Percentiles rank a stretch among this genome's conserved stretches.
Conservation (phyloP, 2,329 filamentous ascomycete species). For the Cytospora piceae region DNA sequence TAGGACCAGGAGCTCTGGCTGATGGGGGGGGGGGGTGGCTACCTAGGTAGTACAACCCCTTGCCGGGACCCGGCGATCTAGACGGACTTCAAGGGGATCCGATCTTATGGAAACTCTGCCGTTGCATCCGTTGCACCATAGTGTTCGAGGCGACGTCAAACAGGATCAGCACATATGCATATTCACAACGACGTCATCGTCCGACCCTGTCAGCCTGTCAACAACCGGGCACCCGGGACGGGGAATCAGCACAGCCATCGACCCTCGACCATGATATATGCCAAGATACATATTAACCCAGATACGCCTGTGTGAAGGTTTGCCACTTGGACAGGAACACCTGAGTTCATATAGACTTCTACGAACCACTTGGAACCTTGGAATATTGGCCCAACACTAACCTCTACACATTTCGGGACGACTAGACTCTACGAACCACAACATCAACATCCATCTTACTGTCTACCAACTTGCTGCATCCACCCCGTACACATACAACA, state of each 20-base stretch:
- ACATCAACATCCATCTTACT: neutral
- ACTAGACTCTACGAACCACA: neutral
- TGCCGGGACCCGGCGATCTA: neutral
- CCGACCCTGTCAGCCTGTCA: neutral
- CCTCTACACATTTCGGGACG: neutral
- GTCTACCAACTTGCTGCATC: neutral
- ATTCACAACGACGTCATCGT: neutral
- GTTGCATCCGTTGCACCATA: neutral
- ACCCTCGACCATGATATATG: neutral
- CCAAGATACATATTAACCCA: conserved; percentile 16
- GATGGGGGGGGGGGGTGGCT: no score
- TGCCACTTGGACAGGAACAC: neutral
- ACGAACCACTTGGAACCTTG: neutral
- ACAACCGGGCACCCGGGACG: neutral
- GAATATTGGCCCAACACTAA: neutral
- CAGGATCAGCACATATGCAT: neutral
- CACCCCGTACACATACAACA: neutral
- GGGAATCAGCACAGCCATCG: conserved; percentile 13
- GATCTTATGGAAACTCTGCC: neutral
- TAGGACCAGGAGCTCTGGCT: no score
- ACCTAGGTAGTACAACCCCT: no score
- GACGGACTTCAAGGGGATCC: neutral
- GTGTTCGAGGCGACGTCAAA: neutral
- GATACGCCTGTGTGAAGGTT: neutral
- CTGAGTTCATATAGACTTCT: neutral